Evolutionary conservation across 768 basidiomycete species (phyloP), one percentile per base, ranked within the genome.

Genomic region (Phanerodontia chrysosporium): DNA sequence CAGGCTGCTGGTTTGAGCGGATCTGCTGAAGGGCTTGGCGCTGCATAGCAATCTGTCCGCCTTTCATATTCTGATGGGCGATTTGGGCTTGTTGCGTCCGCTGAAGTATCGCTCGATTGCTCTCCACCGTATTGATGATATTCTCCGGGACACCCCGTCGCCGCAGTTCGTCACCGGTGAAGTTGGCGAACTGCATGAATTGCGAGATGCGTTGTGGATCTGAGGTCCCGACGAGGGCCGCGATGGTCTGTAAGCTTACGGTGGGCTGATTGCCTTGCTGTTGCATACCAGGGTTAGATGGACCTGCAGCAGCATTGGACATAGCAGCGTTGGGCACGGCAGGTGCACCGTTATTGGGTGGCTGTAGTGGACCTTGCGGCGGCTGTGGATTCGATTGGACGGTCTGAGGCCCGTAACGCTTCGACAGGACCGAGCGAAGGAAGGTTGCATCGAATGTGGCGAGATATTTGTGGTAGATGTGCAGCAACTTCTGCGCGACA

Each of bases 381-480:
- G 22, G 21, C 48, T 22, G 16, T 14, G n/a, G 45, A 12, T 36
- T 28, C 21, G 49, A 10, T 21, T 24, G 58, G 21, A 24, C 16
- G 28, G 14, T 24, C 8, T 39, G 21, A 1, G 21, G 14, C 45
- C 46, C 32, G 44, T 36, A 45, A 13, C 36, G 21, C 42, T 48
- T 53, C 45, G 28, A 28, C 30, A 55, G 35, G 13, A 56, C 46
- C 7, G 55, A 49, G 12, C 46, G 51, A 1, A 67, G 44, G 54
- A 66, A 66, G 24, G 78, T 76, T 16, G 69, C 63, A 66, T 91
- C 88, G 65, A 90, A 89, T 21, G 66, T 64, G 3, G 67, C 61
- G 13, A 91, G 77, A 61, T 80, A 84, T 32, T 81, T 78, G 55
- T 80, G 80, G 72, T 90, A 90, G 25, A 84, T 76, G 61, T 81